Evolutionary conservation across 805 yeast species (phyloP), one percentile per base, ranked within the genome.

Genomic region (Kregervanrija fluxuum): DNA sequence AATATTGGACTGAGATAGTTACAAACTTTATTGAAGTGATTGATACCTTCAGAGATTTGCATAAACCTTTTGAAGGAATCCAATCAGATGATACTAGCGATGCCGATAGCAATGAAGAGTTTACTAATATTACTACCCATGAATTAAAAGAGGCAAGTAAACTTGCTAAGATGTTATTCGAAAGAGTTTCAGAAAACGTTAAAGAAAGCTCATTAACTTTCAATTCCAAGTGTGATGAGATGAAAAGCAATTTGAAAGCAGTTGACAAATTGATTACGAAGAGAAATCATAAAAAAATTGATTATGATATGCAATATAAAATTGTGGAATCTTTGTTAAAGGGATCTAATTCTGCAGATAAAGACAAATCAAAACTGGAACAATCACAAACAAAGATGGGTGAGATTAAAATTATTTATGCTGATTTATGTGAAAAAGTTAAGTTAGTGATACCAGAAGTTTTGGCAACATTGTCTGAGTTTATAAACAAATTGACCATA

Each of bases 381-480:
- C 48, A 52, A 1, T 55, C 64, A 10, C 69, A 68, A 43, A 44
- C 47, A 1, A 55, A 65, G 17, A 38, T 68, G 31, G 59, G 60
- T n/a, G 64, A 61, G 15, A 55, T 61, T 10, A 60, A 60, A 17
- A 47, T 50, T 5, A 54, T 61, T 5, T 74, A 59, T 47, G 51
- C 54, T 12, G 66, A 66, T 15, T 50, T 71, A 14, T 70, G 73
- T 50, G 62, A 60, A 15, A 72, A 70, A 43, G 55, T 68, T n/a
- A 65, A 64, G 40, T 38, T 67, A 4, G 52, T 71, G 3, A 56
- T 75, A 6, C 82, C 82, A 1, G 76, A 74, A 49, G 65, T 68
- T 3, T 54, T 73, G 39, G 59, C 64, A 3, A 64, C 69, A 13
- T 51, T 75, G 38, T 75, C 76, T 33, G 82, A 77, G 50, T 75